Evolutionary conservation across 495 filamentous ascomycete genomes (phyloP), one percentile per base, ranked within the genome.

Genomic region (Pseudevernia furfuracea): DNA sequence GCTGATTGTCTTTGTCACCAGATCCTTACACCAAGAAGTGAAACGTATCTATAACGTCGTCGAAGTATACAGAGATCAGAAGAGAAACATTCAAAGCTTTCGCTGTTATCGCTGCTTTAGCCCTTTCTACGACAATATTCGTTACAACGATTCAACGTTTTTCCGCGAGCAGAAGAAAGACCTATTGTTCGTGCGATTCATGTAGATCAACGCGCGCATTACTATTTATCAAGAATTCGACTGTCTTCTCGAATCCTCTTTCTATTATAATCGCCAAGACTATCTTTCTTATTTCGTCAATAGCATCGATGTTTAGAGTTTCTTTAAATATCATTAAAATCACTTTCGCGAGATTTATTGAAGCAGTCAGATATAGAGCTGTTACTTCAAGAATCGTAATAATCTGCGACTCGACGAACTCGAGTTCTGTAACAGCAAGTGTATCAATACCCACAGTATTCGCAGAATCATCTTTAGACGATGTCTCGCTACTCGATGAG

Each of bases 101-200:
- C n/a, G n/a, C n/a, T n/a, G n/a, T n/a, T n/a, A n/a, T n/a, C 57
- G 57, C 57, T 59, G 57, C 32, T 37, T 59, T 59, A n/a, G 57
- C 15, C 57, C 17, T 59, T n/a, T 59, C 15, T 21, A 25, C 57
- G 15, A 59, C 17, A 6, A 49, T 49, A 23, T 4, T 12, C 6
- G 46, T 23, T 3, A 49, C 46, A 49, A 17, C 12, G 6, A 1
- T 7, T 23, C 46, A 49, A 17, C 6, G 2, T 6, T 6, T 49
- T 11, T 49, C 46, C n/a, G 46, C 6, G 46, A 49, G 1, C 2
- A 49, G 46, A 6, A 49, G 46, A 23, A 49, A 49, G 6, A 49
- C 6, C 6, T 6, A 1, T 17, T 49, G 46, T 15, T 23, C 46
- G 6, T 49, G 46, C 28, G 1, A 1, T 49, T 1, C 2, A 15